These are phyloP conservation scores for Aspergillus tamarii DNA, from an alignment of 2,329 filamentous ascomycete genomes.

Conservation along the genomic window DNA sequence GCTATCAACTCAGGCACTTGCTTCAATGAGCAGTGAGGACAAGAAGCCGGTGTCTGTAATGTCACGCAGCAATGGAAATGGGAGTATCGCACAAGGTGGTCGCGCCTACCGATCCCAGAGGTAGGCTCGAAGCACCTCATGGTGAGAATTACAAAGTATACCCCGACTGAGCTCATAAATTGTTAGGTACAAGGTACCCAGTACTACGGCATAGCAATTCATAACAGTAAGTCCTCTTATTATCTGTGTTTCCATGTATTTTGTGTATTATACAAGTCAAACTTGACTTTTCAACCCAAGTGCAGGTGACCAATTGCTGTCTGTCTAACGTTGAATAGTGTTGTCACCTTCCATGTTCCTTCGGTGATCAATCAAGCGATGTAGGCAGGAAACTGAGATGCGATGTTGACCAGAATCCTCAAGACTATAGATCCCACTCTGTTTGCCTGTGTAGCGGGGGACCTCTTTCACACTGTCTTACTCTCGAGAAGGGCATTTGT, in stretches of 20 bases:
- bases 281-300: background rate
- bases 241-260: background rate
- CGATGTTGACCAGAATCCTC: background rate
- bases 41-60: slow-evolving; percentile 78
- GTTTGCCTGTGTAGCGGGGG: background rate
- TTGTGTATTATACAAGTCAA: background rate
- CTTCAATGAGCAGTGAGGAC: slow-evolving; percentile 84
- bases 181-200: background rate
- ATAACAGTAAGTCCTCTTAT: background rate
- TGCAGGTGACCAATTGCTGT: background rate
- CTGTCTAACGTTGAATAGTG: background rate
- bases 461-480: background rate
- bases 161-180: background rate
- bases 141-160: background rate
- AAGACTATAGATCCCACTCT: background rate
- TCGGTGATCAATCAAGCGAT: background rate
- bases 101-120: slow-evolving; percentile 33
- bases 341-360: background rate
- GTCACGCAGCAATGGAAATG: slow-evolving; percentile 69
- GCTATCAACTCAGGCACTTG: slow-evolving; percentile 62
- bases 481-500: background rate
- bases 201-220: background rate
- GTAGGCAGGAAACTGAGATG: background rate
- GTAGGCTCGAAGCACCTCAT: slow-evolving; percentile 19
- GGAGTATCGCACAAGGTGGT: slow-evolving; percentile 55